Conservation (phyloP, 1,139 yeast species). For the Diutina mesorugosa region DNA sequence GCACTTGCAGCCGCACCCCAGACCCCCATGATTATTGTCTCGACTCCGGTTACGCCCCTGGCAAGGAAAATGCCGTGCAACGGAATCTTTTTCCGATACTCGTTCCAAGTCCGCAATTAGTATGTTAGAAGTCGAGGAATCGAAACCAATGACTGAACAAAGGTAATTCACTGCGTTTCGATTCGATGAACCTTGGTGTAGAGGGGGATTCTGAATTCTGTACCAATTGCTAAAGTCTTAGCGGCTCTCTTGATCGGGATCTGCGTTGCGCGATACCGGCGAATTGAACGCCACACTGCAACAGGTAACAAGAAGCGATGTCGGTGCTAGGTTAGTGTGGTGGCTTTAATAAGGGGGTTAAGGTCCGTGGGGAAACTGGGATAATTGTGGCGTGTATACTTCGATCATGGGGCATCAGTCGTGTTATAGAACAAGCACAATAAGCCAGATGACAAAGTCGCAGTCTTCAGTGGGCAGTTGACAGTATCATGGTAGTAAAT, state of each 20-base stretch:
- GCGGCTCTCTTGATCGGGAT: not conserved
- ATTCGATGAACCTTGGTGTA: no score
- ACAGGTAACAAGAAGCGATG: not conserved
- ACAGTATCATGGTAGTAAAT: no score
- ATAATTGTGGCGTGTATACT: no score
- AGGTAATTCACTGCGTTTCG: not conserved
- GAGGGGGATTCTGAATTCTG: no score
- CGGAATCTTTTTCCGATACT: not conserved
- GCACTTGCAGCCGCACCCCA: not conserved
- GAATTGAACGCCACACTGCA: not conserved
- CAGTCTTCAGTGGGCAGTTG: no score
- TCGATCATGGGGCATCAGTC: not conserved
- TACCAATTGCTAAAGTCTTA: not conserved
- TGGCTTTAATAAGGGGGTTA: no score
- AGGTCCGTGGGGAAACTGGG: not conserved
- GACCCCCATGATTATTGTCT: not conserved
- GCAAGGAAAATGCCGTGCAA: not conserved
- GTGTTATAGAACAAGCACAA: no score
- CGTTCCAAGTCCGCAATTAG: not conserved
- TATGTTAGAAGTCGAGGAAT: not conserved
- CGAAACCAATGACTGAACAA: not conserved
- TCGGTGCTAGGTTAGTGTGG: not conserved
- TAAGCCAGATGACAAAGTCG: not conserved
- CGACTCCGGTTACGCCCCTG: not conserved
- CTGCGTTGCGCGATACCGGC: not conserved